Conservation (phyloP, 495 filamentous ascomycete genomes). For the Podospora sp. region DNA sequence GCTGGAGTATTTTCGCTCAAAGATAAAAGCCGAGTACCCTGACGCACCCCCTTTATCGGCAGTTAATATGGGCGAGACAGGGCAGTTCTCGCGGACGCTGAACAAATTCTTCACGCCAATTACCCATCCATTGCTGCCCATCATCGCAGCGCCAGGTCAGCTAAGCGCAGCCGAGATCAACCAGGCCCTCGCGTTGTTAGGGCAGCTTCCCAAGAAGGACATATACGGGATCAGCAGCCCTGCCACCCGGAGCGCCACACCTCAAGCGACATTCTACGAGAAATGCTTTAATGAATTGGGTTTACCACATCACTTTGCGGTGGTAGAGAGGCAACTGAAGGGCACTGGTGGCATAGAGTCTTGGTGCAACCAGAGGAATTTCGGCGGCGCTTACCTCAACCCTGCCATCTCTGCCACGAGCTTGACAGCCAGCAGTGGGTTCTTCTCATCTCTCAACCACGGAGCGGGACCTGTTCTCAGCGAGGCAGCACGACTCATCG, state of each 20-base stretch:
- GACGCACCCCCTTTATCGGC: constrained; percentile 72
- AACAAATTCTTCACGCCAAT: constrained; percentile 86
- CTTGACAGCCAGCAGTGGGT: constrained; percentile 40
- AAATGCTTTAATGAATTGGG: constrained; percentile 88
- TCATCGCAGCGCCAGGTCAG: constrained; percentile 83
- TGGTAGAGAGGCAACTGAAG: constrained; percentile 69
- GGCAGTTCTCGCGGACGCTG: constrained; percentile 76
- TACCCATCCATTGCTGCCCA: constrained; percentile 79
- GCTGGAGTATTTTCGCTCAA: constrained; percentile 83
- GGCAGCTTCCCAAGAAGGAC: constrained; percentile 75
- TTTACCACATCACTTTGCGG: constrained; percentile 75
- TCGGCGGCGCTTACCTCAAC: constrained; percentile 78
- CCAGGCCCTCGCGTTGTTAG: constrained; percentile 73
- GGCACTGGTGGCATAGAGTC: constrained; percentile 61
- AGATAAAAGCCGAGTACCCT: constrained; percentile 64
- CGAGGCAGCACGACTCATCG: constrained; percentile 73
- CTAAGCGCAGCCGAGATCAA: constrained; percentile 84
- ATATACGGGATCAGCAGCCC: constrained; percentile 78
- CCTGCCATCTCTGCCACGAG: constrained; percentile 62
- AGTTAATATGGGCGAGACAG: constrained; percentile 83
- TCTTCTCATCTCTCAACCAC: constrained; percentile 48
- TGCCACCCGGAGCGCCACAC: constrained; percentile 57
- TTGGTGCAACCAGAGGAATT: constrained; percentile 67
- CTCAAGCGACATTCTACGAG: constrained; percentile 81
- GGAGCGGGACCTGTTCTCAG: constrained; percentile 66